Conservation (phyloP, 2,329 filamentous ascomycete species). For the Sordariomycetes sp. region DNA sequence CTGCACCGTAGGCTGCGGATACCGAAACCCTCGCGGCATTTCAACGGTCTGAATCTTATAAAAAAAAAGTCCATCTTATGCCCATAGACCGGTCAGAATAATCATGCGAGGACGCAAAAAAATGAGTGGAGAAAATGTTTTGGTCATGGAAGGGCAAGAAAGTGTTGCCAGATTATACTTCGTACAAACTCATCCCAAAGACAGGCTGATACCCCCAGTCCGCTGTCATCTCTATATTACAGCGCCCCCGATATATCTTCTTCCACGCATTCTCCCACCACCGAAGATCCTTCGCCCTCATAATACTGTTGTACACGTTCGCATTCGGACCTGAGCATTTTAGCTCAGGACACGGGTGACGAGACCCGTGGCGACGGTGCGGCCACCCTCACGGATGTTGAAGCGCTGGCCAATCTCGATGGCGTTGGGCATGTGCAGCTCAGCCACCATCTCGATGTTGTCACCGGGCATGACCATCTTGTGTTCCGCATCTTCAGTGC, state of each 20-base stretch:
- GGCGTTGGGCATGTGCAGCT: conserved; percentile 75
- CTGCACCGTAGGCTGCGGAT: too few relatives aligned
- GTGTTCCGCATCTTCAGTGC: conserved; percentile 56
- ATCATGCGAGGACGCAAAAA: background rate
- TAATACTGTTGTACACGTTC: background rate
- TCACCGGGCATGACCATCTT: conserved; percentile 97
- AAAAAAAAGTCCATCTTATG: background rate
- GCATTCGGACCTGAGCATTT: conserved; percentile 10
- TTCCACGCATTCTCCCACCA: background rate
- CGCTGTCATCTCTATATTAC: background rate
- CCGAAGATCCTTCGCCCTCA: background rate
- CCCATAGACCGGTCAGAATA: background rate
- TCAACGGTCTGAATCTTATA: too few relatives aligned
- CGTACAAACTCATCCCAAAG: background rate
- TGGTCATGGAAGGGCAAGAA: background rate
- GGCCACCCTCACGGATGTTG: conserved; percentile 95
- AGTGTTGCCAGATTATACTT: background rate
- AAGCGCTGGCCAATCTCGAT: conserved; percentile 89
- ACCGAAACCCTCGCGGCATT: too few relatives aligned
- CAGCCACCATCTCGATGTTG: conserved; percentile 94
- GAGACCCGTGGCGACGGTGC: conserved; percentile 76
- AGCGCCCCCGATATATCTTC: background rate
- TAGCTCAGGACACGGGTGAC: conserved; percentile 62
- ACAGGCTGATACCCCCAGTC: background rate
- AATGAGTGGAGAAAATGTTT: background rate